Base-by-base conservation (phyloP, 352 stramenopile genomes). In the Phytopythium ostracodes region DNA sequence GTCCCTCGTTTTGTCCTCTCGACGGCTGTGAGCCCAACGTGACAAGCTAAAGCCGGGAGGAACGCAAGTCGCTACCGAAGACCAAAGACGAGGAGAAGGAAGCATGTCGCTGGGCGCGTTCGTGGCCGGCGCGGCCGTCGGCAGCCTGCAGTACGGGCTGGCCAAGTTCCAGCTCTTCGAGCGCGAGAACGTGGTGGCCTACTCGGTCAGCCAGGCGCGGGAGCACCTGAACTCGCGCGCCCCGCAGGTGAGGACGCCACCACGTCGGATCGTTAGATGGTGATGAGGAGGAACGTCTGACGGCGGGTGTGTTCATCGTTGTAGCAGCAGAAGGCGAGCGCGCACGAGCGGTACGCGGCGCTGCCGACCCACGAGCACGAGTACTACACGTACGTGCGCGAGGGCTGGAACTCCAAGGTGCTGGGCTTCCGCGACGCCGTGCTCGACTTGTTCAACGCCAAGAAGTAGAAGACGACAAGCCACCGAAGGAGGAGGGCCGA, bases 351-450 rank as follows among this genome's bases (percentile, higher is more conserved):
- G 46, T 92, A 92, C 65, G 77, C 79, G 56, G 54, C 76, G 38
- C 61, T 92, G 59, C 81, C 77, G 33, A 88, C 75, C 66, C 79
- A 71, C 33, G 84, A 92, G 70, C 84, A 92, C 66, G 84, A 91
- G 75, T 92, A 90, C 71, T 92, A 92, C 70, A 87, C 81, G 72
- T 76, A 71, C 67, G 59, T 91, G 46, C 81, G 84, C 51, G 60
- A 89, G 67, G 59, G 71, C 22, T 92, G 84, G 84, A 92, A 92
- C 73, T 68, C 74, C 36, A 81, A 84, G 66, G 78, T 92, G 36
- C 50, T 91, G 36, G 62, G 63, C 25, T 75, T 92, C 64, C 81
- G 84, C 50, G 77, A 88, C 66, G 80, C 73, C 58, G 64, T 73
- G 52, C 67, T 79, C 57, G 79, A 79, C 53, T 50, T 89, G 31